phyloP scores from a whole-genome alignment of 352 stramenopile species.

The Globisporangium rhizosaccharum region DNA sequence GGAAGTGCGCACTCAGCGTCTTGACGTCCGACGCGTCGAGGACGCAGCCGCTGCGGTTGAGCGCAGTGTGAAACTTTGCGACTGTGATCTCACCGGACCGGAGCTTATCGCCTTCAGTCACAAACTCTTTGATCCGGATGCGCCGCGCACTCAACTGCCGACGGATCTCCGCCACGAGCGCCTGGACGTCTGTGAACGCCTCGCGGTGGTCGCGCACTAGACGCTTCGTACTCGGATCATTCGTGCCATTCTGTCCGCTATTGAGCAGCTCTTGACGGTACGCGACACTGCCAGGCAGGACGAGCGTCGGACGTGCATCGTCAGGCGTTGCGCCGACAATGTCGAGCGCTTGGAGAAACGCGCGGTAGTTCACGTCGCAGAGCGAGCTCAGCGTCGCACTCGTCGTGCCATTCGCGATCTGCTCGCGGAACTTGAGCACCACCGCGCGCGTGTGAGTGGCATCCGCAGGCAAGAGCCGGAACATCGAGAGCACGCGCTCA shows the following conservation, averaged over 20 bases:
- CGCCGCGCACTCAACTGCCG: slow-evolving; percentile 58
- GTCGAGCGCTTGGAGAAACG: slow-evolving; percentile 65
- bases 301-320: slow-evolving; percentile 12
- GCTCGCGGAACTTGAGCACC: slow-evolving; percentile 74
- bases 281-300: slow-evolving; percentile 48
- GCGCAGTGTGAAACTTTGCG: slow-evolving; percentile 80
- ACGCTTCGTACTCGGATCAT: slow-evolving; percentile 22
- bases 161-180: slow-evolving; percentile 53
- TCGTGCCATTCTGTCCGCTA: slow-evolving; percentile 17
- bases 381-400: slow-evolving; percentile 56
- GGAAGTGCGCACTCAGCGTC: slow-evolving; percentile 60
- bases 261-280: slow-evolving; percentile 61
- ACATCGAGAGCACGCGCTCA: slow-evolving; percentile 77
- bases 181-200: slow-evolving; percentile 23
- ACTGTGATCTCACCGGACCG: slow-evolving; percentile 76
- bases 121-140: slow-evolving; percentile 81
- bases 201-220: slow-evolving; percentile 22
- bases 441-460: slow-evolving; percentile 40
- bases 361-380: slow-evolving; percentile 81
- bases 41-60: slow-evolving; percentile 75
- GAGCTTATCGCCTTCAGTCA: slow-evolving; percentile 74
- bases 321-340: slow-evolving; percentile 26
- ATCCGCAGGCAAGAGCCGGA: slow-evolving; percentile 49
- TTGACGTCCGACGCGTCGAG: slow-evolving; percentile 57
- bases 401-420: slow-evolving; percentile 27